Base-by-base conservation (phyloP, 495 filamentous ascomycete genomes). In the Neurospora sp. region DNA sequence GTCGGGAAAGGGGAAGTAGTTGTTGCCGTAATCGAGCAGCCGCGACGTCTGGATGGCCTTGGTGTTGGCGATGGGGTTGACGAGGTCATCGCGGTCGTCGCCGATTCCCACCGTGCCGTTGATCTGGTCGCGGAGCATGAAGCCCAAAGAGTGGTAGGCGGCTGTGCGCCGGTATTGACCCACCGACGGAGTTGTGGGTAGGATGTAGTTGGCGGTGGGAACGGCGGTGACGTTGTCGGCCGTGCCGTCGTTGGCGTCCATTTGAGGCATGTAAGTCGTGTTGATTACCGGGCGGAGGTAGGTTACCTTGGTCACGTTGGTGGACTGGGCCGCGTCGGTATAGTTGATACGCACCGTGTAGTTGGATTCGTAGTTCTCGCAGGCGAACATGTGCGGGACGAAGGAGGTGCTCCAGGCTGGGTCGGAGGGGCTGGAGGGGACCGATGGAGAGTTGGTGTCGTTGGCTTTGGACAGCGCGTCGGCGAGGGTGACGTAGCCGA, bases 331-430 rank as follows among this genome's bases (percentile, higher is more conserved):
- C 14, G 73, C 75, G 5, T 77, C 74, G 10, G 79, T 78, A 75
- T 78, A 79, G 74, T 80, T 79, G 72, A 83, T 78, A 16, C 22
- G 22, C 40, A 82, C 80, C 6, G 71, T 78, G 74, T 83, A 82
- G 68, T 74, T 70, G 3, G 82, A 73, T 70, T 82, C 80, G 73
- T 81, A 81, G 72, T 83, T 77, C 71, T 82, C 82, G 71, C 81
- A 83, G 18, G 74, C 82, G 41, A 83, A 79, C 3, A 82, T 73
- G 69, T 82, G 80, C n/a, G 81, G 80, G 31, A 78, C 73, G 53
- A 81, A 82, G 27, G 79, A 72, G 0, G 76, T 72, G 5, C 71
- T 73, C 78, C 78, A 81, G 10, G 71, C 73, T 1, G 81, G 75
- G 31, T 72, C 74, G 11, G 76, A 75, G 0, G 68, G 68, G 68